phyloP scores from a whole-genome alignment of 2,329 filamentous ascomycete genomes.

The Zymoseptoria pseudotritici region DNA sequence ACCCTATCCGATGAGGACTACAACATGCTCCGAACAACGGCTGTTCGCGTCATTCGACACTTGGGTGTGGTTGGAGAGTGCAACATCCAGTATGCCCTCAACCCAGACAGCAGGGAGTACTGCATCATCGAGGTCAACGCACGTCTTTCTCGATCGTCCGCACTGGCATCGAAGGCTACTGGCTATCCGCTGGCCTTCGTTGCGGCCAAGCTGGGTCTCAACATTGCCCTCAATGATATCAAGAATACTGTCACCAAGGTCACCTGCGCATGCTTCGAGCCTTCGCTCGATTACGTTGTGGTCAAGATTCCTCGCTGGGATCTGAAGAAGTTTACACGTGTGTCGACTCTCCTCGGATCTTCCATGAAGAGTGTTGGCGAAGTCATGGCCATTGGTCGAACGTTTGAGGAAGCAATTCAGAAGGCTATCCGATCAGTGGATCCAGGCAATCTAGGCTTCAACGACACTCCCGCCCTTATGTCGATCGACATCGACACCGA shows the following conservation, averaged over 20 bases:
- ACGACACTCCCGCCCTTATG: conserved; percentile 83
- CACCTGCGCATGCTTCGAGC: conserved; percentile 96
- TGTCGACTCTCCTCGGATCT: conserved; percentile 90
- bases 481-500: conserved; percentile 94
- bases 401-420: conserved; percentile 96
- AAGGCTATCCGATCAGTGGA: conserved; percentile 96
- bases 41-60: conserved; percentile 94
- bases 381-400: conserved; percentile 95
- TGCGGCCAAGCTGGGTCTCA: conserved; percentile 89
- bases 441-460: conserved; percentile 91
- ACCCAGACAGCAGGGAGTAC: conserved; percentile 91
- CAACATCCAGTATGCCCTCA: conserved; percentile 97
- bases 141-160: conserved; percentile 88
- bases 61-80: conserved; percentile 96
- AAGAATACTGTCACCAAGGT: conserved; percentile 92
- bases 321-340: conserved; percentile 95
- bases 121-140: conserved; percentile 99
- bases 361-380: conserved; percentile 99
- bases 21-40: conserved; percentile 96
- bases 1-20: conserved; percentile 97
- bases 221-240: conserved; percentile 93
- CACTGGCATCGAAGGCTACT: conserved; percentile 91
- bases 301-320: conserved; percentile 99
- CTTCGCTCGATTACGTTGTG: conserved; percentile 93
- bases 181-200: conserved; percentile 95